phyloP scores from a whole-genome alignment of 768 basidiomycete species.

The Amanita fuliginea region DNA sequence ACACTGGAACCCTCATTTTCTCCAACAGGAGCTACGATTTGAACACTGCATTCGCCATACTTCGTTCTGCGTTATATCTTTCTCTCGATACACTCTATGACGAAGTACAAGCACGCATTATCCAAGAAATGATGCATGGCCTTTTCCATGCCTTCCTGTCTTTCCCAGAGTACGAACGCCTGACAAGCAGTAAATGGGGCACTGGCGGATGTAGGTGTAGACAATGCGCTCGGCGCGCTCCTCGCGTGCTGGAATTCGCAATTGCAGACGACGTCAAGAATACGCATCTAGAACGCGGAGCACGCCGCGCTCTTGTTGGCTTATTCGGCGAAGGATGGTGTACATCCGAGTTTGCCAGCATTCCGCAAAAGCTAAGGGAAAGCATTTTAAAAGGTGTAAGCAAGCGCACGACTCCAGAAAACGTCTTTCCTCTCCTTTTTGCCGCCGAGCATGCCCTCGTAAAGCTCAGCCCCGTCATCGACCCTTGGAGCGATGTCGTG shows the following conservation, averaged over 20 bases:
- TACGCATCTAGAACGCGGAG: constrained; percentile 54
- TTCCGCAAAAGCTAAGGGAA: constrained; percentile 57
- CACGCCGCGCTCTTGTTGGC: constrained; percentile 66
- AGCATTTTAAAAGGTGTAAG: constrained; percentile 62
- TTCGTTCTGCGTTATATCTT: constrained; percentile 76
- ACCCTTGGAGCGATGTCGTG: constrained; percentile 60
- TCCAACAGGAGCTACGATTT: constrained; percentile 91
- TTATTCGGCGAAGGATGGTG: constrained; percentile 89
- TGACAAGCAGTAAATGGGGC: constrained; percentile 72
- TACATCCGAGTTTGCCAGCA: constrained; percentile 63
- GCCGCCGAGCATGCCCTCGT: constrained; percentile 51
- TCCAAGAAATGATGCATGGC: constrained; percentile 84
- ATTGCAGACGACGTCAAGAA: constrained; percentile 69
- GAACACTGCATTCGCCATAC: constrained; percentile 81
- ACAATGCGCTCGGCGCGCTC: constrained; percentile 72
- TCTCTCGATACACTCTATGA: constrained; percentile 57
- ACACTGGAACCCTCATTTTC: constrained; percentile 89
- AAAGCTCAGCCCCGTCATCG: constrained; percentile 45
- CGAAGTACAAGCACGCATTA: constrained; percentile 76
- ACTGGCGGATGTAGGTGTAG: constrained; percentile 76
- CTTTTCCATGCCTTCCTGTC: constrained; percentile 77
- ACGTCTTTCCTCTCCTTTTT: constrained; percentile 59
- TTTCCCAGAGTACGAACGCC: constrained; percentile 67
- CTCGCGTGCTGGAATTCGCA: constrained; percentile 78
- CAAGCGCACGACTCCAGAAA: constrained; percentile 54